Percentiles rank a stretch among this genome's conserved stretches.
Evolutionary conservation across 495 filamentous ascomycete species (phyloP).

Genomic region (Xylaria grammica): DNA sequence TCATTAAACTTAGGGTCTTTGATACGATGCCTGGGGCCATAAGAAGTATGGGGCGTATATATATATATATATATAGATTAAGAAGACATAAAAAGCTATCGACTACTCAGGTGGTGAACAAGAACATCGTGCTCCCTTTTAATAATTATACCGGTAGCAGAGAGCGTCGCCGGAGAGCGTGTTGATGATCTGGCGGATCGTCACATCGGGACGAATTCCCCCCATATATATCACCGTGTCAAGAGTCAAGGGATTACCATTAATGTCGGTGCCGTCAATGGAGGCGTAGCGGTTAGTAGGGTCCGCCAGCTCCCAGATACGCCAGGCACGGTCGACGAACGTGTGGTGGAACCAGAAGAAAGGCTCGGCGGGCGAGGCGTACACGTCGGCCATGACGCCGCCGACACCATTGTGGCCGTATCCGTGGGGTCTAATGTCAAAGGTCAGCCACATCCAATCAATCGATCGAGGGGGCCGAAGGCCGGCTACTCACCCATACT

Average conservation of each 20-base stretch:
- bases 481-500: constrained; percentile 25
- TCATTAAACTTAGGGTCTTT: no score
- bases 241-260: constrained; percentile 32
- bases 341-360: constrained; percentile 44
- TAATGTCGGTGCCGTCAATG: constrained; percentile 33
- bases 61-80: not conserved
- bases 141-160: constrained; percentile 42
- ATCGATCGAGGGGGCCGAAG: not conserved
- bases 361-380: constrained; percentile 36
- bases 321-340: constrained; percentile 44
- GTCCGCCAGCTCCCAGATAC: constrained; percentile 61
- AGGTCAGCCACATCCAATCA: not conserved
- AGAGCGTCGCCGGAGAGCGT: constrained; percentile 29
- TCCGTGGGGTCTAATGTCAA: constrained; percentile 14
- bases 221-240: constrained; percentile 32
- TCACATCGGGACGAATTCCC: constrained; percentile 31
- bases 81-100: not conserved
- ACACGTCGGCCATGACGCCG: constrained; percentile 33
- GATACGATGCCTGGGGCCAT: no score
- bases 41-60: not conserved
- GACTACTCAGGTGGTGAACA: no score
- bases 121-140: constrained; percentile 7
- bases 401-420: constrained; percentile 32
- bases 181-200: constrained; percentile 40
- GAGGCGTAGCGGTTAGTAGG: constrained; percentile 29